Evolutionary conservation across 768 basidiomycete species (phyloP), one percentile per base, ranked within the genome.

Genomic region (Pisolithus albus): DNA sequence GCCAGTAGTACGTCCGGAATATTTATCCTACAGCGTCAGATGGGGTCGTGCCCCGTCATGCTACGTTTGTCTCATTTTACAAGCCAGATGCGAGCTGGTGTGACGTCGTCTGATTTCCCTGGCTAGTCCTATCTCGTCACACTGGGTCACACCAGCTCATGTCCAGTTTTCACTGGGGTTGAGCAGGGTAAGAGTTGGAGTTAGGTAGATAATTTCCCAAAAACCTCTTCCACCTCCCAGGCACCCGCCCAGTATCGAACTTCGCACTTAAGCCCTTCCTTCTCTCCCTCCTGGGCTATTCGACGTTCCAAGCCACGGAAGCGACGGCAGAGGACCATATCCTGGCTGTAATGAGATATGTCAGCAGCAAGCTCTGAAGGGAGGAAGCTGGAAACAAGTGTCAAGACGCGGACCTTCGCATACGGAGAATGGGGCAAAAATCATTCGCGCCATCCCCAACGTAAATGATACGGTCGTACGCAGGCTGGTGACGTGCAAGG

Each of bases 371-470:
- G n/a, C 7, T 36, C 24, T 26, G 16, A 19, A 10, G 19, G 16
- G 23, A 53, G 19, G 19, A 49, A 49, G 28, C 36, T 9, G 16
- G 5, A 38, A 9, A 19, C 19, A n/a, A 67, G 72, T n/a, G 38
- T 23, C 8, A 7, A 36, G n/a, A n/a, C 21, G 47, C 58, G 60
- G 52, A 89, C 86, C 78, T 78, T 70, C 86, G 74, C 48, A 98
- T 73, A 47, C 86, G 82, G 42, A 97, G 72, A 49, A 92, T 77
- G 4, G 95, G 93, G 65, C 96, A 99, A 64, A 92, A 95, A 66
- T 99, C 96, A 66, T 98, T 98, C 15, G 78, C 75, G 1, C 96
- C 96, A 60, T 99, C 96, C 15, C 96, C 96, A 54, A 98, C 77
- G 65, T 96, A 99, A 41, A 89, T 75, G 58, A 96, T 74, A 36